Base-by-base conservation (phyloP, 2,329 filamentous ascomycete species). In the Penicillium sumatraense region DNA sequence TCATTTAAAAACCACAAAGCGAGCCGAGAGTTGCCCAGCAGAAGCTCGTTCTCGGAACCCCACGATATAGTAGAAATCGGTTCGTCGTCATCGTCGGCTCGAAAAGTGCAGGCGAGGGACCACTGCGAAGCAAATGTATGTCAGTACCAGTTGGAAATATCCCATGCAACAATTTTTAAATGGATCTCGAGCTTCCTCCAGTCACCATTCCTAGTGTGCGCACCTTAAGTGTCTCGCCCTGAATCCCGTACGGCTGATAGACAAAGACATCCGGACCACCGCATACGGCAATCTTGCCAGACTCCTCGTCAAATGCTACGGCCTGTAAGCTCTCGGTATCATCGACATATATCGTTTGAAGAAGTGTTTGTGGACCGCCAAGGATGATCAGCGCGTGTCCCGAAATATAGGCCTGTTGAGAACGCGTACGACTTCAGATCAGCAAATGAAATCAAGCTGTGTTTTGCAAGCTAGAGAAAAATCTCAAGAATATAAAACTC, bases 271-370 rank as follows among this genome's bases (percentile, higher is more conserved):
- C 80, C 20, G 77, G 76, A 18, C 82, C 80, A 26, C 89, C 89
- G 65, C 88, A 90, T 18, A 87, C 86, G 36, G 91, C 91, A 72
- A 98, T 91, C 79, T 91, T 96, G 46, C 93, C 95, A 8, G 89
- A 89, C 16, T 81, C 78, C 70, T 96, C 89, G 68, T 98, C 90
- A 59, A 98, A 84, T 26, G 86, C 84, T 60, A 98, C 85, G 24
- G 91, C 89, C 60, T 91, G 84, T 24, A 98, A 81, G 21, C 86
- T 81, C 14, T 79, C 74, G 38, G 82, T 79, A 62, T 90, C 86
- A 68, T 96, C 89, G 68, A 95, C 87, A 77, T 96, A 96, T 63
- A 96, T 89, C 3, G 93, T 97, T 74, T 99, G 95, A 29, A 96
- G 76, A 60, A 97, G 85, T 51, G 84, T 84, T 58, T 88, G 82